Evolutionary conservation across 176 grass and related monocot genomes (phyloP).

Genomic region (Rhynchospora tenuis): DNA sequence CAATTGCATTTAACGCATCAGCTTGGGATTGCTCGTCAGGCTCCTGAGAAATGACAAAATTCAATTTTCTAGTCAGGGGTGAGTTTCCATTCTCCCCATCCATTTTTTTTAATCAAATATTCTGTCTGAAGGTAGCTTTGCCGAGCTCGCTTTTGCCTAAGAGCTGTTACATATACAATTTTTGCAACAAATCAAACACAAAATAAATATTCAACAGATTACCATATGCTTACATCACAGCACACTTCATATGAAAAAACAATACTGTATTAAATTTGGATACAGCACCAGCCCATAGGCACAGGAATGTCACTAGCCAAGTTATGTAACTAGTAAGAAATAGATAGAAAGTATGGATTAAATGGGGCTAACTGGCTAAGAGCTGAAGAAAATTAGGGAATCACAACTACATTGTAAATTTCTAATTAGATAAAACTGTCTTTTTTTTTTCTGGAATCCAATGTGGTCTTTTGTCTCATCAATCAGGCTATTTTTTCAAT

Average conservation of each 20-base stretch:
- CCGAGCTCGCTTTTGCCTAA: not conserved
- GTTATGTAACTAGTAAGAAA: not conserved
- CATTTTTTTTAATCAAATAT: constrained; percentile 5
- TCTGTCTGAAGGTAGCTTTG: not conserved
- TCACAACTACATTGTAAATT: not conserved
- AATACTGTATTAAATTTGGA: not conserved
- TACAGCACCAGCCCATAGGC: not conserved
- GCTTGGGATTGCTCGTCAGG: constrained; percentile 8
- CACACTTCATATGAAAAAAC: not conserved
- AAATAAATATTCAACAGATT: not conserved
- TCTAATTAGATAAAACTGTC: not conserved
- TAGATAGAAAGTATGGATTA: not conserved
- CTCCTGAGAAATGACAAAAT: constrained; percentile 1
- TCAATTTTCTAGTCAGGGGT: not conserved
- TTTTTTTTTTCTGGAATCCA: not conserved
- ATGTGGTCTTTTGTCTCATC: not conserved
- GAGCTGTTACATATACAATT: not conserved
- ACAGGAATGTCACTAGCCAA: not conserved
- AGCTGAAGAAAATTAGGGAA: not conserved
- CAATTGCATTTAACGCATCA: constrained; percentile 15
- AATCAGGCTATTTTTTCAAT: not conserved
- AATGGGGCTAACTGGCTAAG: not conserved
- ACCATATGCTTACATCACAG: not conserved
- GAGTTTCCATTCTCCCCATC: not conserved
- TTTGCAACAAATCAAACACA: not conserved